A percentile compares a stretch with the other conserved stretches of the same genome.
phyloP scores from a whole-genome alignment of 208 protist genomes.

The Trypanosoma boissoni region DNA sequence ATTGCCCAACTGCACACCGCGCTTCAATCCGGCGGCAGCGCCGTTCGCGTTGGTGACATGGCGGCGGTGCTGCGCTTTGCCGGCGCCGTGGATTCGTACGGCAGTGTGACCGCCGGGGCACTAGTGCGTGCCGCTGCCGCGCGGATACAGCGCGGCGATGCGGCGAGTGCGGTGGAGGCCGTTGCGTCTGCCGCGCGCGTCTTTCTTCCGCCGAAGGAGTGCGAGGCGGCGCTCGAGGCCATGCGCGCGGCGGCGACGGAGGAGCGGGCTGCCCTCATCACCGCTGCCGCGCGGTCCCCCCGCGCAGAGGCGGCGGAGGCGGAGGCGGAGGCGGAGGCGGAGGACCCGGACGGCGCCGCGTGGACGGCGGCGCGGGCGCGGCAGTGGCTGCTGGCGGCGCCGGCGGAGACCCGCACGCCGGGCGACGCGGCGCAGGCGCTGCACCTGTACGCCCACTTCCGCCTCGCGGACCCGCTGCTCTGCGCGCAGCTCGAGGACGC shows the following conservation, averaged over 20 bases:
- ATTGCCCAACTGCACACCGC: constrained; percentile 30
- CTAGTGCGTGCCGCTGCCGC: constrained; percentile 1
- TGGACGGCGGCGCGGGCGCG: constrained; percentile 5
- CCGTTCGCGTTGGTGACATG: constrained; percentile 13
- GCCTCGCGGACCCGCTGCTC: constrained; percentile 30
- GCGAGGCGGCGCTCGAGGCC: constrained; percentile 3
- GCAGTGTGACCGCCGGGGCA: constrained; percentile 9
- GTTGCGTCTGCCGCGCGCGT: constrained; percentile 5
- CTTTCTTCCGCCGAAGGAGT: constrained; percentile 2
- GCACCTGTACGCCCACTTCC: constrained; percentile 26
- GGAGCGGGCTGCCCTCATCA: constrained; percentile 1
- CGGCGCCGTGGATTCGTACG: constrained; percentile 6
- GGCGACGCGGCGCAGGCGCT: constrained; percentile 16
- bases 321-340: background rate
- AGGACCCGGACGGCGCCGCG: background rate
- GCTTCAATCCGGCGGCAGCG: background rate
- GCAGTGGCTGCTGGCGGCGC: constrained; percentile 11
- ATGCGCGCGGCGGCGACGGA: constrained; percentile 15
- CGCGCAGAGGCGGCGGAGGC: background rate
- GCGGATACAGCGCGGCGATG: constrained; percentile 22
- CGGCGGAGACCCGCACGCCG: constrained; percentile 7
- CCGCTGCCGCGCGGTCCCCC: too few relatives aligned
- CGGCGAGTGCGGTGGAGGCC: background rate
- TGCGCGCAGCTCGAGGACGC: constrained; percentile 18
- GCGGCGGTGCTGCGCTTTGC: constrained; percentile 16